Evolutionary conservation across 2,329 filamentous ascomycete species (phyloP).

Genomic region (Onygena corvina): DNA sequence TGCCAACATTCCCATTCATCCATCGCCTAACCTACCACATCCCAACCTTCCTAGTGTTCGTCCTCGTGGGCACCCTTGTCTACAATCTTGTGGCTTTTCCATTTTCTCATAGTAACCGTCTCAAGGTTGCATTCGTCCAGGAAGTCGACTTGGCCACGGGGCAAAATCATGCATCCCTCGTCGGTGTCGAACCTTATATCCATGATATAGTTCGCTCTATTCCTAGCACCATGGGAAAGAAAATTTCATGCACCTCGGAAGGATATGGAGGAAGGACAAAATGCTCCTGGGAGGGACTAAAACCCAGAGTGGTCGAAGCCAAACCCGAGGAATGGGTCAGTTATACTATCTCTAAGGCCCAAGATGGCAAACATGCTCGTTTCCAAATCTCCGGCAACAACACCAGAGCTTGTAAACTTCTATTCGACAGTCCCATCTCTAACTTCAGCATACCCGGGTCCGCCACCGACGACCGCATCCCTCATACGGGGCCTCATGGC

Average conservation of each 20-base stretch:
- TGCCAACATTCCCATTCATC: slow-evolving; percentile 70
- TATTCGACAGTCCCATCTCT: slow-evolving; percentile 56
- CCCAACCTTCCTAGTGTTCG: slow-evolving; percentile 59
- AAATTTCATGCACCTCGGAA: slow-evolving; percentile 41
- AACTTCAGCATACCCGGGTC: slow-evolving; percentile 53
- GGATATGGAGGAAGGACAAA: slow-evolving; percentile 37
- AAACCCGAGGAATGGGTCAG: slow-evolving; percentile 52
- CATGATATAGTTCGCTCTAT: slow-evolving; percentile 54
- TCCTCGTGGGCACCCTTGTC: slow-evolving; percentile 63
- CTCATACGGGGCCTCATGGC: slow-evolving; percentile 50
- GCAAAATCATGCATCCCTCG: slow-evolving; percentile 56
- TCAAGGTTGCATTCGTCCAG: slow-evolving; percentile 84
- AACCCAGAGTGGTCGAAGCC: slow-evolving; percentile 49
- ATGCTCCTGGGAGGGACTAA: slow-evolving; percentile 60
- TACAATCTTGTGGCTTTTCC: slow-evolving; percentile 85
- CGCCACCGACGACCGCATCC: slow-evolving; percentile 49
- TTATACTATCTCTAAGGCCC: slow-evolving; percentile 45
- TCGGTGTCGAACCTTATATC: slow-evolving; percentile 56
- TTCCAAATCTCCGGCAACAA: slow-evolving; percentile 60
- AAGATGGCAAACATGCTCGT: slow-evolving; percentile 39
- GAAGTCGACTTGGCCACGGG: slow-evolving; percentile 63
- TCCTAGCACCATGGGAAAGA: slow-evolving; percentile 56
- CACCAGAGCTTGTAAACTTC: slow-evolving; percentile 64
- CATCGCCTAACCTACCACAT: slow-evolving; percentile 77
- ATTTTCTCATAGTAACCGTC: slow-evolving; percentile 63